Evolutionary conservation across 768 basidiomycete genomes (phyloP), one percentile per base, ranked within the genome.

Genomic region (Austroboletus eburneus): DNA sequence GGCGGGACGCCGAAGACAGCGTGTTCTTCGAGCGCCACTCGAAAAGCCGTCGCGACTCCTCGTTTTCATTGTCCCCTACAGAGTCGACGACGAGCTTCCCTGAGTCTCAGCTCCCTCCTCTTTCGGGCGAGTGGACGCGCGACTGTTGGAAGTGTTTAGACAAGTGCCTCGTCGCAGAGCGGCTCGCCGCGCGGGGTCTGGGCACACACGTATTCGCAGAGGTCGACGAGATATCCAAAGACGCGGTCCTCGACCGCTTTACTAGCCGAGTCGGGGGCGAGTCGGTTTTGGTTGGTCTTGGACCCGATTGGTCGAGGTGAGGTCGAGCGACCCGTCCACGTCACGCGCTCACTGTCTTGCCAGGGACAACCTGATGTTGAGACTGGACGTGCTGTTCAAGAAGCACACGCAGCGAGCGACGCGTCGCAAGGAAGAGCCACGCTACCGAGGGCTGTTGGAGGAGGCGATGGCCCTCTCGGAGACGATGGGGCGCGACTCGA

Each of bases 111-210:
- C 32, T 49, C 16, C 50, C 54, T 8, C 52, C 57, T 32, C 22
- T 13, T 1, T 36, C 42, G 12, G 52, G 67, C 13, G 68, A 65
- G 33, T 93, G 90, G 90, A 72, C 74, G 4, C 85, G 83, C 57
- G 77, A 78, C 18, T 85, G 91, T 42, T 93, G 90, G 90, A 90
- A 85, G 62, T 59, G 72, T 39, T 71, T 93, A 40, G 90, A 92
- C 63, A 78, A 77, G 20, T 88, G 86, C 57, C 84, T 91, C 51
- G 83, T 85, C 10, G 84, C 87, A 43, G 80, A 84, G 59, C 71
- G 85, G 25, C 63, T 85, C 13, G 72, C 74, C 3, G 60, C 48
- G 32, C 56, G 41, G 48, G 53, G 63, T 22, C 39, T 59, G 2
- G 40, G 35, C n/a, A 58, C 62, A 35, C 67, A 71, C 32, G 61